phyloP scores from a whole-genome alignment of 2,329 filamentous ascomycete genomes.

The Daldinia eschscholtzii region DNA sequence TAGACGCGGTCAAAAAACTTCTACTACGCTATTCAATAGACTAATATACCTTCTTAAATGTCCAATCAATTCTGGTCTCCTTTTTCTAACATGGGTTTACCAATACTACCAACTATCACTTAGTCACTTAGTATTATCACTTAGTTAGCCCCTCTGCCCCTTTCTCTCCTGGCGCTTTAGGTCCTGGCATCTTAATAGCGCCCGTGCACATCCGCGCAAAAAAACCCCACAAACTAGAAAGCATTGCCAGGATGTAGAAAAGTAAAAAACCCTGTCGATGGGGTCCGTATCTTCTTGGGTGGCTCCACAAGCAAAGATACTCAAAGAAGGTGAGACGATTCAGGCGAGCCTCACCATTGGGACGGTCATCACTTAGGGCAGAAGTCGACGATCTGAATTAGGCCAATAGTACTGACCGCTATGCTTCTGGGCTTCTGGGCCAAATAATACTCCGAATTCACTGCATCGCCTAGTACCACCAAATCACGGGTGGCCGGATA shows the following conservation, averaged over 20 bases:
- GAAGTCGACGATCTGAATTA: slow-evolving; percentile 47
- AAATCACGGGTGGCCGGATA: slow-evolving; percentile 42
- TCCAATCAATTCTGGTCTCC: neutral
- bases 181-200: slow-evolving; percentile 17
- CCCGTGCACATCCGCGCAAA: slow-evolving; percentile 26
- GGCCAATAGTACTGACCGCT: slow-evolving; percentile 39
- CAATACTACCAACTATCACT: too few species aligned
- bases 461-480: slow-evolving; percentile 20
- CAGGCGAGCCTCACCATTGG: slow-evolving; percentile 35
- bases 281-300: slow-evolving; percentile 17
- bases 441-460: slow-evolving; percentile 14
- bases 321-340: slow-evolving; percentile 24
- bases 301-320: slow-evolving; percentile 29
- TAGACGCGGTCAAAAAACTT: neutral
- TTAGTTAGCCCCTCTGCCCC: slow-evolving; percentile 27
- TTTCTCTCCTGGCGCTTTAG: slow-evolving; percentile 24
- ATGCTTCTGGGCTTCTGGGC: slow-evolving; percentile 11
- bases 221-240: slow-evolving; percentile 36
- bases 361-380: slow-evolving; percentile 15
- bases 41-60: neutral
- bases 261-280: slow-evolving; percentile 22
- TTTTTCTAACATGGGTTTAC: neutral
- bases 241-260: slow-evolving; percentile 21
- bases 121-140: neutral
- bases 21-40: neutral